Percentiles rank a stretch among this genome's conserved stretches.
Evolutionary conservation across 495 filamentous ascomycete genomes (phyloP).

Genomic region (Penicillium diatomitis): DNA sequence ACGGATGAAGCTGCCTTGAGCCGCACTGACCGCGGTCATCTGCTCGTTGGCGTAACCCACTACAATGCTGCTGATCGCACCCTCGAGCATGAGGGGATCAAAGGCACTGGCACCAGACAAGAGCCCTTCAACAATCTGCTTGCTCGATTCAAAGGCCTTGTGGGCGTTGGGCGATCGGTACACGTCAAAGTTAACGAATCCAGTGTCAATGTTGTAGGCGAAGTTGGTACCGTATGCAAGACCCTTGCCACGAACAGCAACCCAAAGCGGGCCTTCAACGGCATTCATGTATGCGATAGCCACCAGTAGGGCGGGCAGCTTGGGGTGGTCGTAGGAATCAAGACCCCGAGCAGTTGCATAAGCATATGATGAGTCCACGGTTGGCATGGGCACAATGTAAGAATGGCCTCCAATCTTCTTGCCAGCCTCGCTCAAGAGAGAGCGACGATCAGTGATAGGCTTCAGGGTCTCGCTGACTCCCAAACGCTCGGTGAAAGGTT

Average conservation of each 20-base stretch:
- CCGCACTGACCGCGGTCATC: conserved; percentile 69
- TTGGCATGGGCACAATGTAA: conserved; percentile 80
- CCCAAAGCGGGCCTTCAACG: conserved; percentile 91
- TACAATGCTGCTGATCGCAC: conserved; percentile 81
- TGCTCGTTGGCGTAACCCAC: conserved; percentile 78
- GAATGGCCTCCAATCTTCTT: conserved; percentile 60
- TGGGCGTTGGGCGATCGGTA: conserved; percentile 85
- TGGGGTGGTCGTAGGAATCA: conserved; percentile 62
- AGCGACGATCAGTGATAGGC: conserved; percentile 49
- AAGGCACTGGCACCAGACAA: conserved; percentile 53
- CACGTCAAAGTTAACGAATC: conserved; percentile 70
- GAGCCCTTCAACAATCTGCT: conserved; percentile 62
- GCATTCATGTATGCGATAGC: conserved; percentile 85
- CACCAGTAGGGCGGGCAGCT: conserved; percentile 74
- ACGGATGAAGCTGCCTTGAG: conserved; percentile 69
- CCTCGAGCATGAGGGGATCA: conserved; percentile 77
- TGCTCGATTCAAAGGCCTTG: conserved; percentile 73
- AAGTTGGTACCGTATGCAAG: conserved; percentile 84
- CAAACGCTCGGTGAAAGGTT: conserved; percentile 46
- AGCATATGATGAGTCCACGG: conserved; percentile 87
- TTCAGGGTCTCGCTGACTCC: conserved; percentile 39
- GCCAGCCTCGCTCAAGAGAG: conserved; percentile 63
- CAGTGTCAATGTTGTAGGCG: conserved; percentile 61
- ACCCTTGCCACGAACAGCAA: conserved; percentile 80
- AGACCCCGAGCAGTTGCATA: conserved; percentile 67